These are phyloP conservation scores for Hepatocystis sp. DNA, from an alignment of 169 alveolate species.

Conservation along the genomic window DNA sequence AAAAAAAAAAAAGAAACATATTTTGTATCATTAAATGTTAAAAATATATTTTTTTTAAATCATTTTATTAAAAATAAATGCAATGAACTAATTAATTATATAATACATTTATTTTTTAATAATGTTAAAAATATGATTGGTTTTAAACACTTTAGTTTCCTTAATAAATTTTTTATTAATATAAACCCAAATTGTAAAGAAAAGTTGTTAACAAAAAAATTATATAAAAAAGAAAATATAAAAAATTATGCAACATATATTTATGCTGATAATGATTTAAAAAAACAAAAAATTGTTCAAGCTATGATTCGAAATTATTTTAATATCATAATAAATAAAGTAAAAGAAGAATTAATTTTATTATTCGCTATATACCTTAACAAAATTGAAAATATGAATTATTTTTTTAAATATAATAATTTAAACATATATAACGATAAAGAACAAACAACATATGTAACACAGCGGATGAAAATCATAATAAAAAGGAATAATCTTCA, in stretches of 20 bases:
- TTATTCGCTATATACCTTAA: constrained; percentile 54
- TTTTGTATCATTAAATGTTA: background rate
- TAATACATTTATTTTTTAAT: constrained; percentile 21
- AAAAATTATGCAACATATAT: constrained; percentile 57
- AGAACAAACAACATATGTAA: too few relatives aligned
- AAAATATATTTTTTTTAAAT: constrained; percentile 20
- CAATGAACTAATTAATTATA: constrained; percentile 13
- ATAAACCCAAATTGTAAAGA: constrained; percentile 7
- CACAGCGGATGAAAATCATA: background rate
- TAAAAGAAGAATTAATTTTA: constrained; percentile 31
- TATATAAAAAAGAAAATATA: background rate
- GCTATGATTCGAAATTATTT: too few relatives aligned
- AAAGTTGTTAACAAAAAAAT: constrained; percentile 17
- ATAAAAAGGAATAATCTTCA: constrained; percentile 5
- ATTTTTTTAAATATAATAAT: constrained; percentile 51
- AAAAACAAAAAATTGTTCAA: too few relatives aligned
- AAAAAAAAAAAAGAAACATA: constrained; percentile 2
- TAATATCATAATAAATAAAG: constrained; percentile 12
- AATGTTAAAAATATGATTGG: constrained; percentile 61
- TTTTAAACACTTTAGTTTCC: constrained; percentile 40
- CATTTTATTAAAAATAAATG: constrained; percentile 8
- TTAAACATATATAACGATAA: too few relatives aligned
- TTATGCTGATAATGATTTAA: too few relatives aligned
- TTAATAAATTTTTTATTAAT: constrained; percentile 48
- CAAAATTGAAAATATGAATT: constrained; percentile 31